Conservation (phyloP, 805 yeast genomes). For the Cyberlindnera americana region DNA sequence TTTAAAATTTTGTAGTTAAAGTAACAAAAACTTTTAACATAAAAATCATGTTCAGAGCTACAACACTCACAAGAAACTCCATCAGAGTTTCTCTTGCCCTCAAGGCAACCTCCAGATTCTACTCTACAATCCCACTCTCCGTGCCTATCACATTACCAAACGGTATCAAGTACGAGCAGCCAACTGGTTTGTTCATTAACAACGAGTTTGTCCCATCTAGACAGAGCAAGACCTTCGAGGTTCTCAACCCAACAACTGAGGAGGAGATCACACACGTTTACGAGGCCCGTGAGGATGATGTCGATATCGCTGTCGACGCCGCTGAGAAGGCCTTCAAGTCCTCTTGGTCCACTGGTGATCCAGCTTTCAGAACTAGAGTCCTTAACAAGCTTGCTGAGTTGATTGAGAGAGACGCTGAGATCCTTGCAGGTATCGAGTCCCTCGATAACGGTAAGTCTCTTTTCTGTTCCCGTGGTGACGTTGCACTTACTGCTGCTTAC, state of each 20-base stretch:
- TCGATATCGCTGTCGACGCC: conserved; percentile 81
- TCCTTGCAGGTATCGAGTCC: conserved; percentile 79
- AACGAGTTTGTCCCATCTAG: conserved; percentile 66
- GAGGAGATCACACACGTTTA: conserved; percentile 64
- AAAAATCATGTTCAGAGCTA: conserved; percentile 24
- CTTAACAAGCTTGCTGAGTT: conserved; percentile 74
- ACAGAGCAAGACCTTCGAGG: conserved; percentile 56
- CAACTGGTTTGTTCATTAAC: conserved; percentile 79
- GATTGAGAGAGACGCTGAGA: conserved; percentile 68
- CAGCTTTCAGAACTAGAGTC: conserved; percentile 57
- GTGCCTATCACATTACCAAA: conserved; percentile 64
- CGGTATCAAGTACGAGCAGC: conserved; percentile 71
- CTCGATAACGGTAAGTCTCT: conserved; percentile 88
- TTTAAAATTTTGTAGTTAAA: too few species aligned
- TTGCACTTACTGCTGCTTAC: conserved; percentile 63
- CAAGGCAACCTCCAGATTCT: conserved; percentile 25
- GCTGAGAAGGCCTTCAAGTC: conserved; percentile 74
- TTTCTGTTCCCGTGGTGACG: conserved; percentile 70
- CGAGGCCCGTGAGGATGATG: conserved; percentile 74
- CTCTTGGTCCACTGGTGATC: conserved; percentile 69
- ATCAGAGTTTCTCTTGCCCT: conserved; percentile 20
- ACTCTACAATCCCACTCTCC: conserved; percentile 37
- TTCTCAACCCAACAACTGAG: conserved; percentile 71
- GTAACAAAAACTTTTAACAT: too few species aligned
- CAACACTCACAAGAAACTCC: conserved; percentile 14